Base-by-base conservation (phyloP, 78 protist genomes). In the Chrysochromulina tobinii region DNA sequence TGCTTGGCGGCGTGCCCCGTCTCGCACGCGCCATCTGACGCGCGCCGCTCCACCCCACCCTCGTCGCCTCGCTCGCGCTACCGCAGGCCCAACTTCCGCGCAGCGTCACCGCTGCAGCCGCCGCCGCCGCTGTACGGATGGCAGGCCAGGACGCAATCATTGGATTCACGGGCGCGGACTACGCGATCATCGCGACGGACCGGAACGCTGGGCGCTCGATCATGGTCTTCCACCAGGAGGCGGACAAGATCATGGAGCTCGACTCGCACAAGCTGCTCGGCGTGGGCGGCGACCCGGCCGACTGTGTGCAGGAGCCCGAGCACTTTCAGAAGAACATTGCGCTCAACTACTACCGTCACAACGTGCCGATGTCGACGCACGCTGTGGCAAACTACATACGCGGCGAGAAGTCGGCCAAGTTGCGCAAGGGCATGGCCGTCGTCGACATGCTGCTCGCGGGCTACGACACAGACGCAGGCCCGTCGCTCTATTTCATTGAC, bases 401-500 rank as follows among this genome's bases (percentile, higher is more conserved):
- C 55, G 75, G 86, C 17, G 77, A 73, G 51, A 48, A 94, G 20
- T 95, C 97, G 5, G 12, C 68, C 53, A 68, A 61, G 12, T n/a
- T 96, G 51, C 89, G 97, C 61, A 0, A 12, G 51, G 48, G 59
- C 57, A 86, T 87, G 23, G 2, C 75, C 21, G 25, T 25, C 66
- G 89, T 90, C 66, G 91, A 93, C 91, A 66, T 89, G 51, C 23
- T 96, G 15, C 75, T 96, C 38, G 96, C 53, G 2, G 97, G 97
- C 20, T 88, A 38, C 38, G 97, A 96, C 58, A n/a, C 54, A 51
- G 88, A 51, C 66, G 68, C 8, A 0, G 95, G 93, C 17, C 89
- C 93, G 18, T 54, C 91, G 23, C 89, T 96, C 25, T 94, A 96
- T 67, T 94, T 48, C 83, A n/a, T 94, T 27, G 97, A 96, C 73